Conservation (phyloP, 495 filamentous ascomycete genomes). For the Thozetella sp. region DNA sequence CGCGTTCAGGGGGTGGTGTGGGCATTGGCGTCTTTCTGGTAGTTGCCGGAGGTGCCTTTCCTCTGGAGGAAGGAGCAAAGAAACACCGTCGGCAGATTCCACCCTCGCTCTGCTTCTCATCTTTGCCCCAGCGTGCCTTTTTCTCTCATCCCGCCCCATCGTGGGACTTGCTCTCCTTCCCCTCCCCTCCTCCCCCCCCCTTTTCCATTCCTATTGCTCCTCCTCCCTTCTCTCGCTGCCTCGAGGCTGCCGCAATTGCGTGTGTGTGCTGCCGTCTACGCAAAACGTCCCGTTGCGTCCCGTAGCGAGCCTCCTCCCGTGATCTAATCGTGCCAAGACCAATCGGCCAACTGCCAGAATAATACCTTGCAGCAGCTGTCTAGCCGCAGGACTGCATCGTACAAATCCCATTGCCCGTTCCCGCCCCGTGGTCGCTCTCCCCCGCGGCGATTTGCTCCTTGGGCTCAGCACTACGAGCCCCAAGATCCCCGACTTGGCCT, state of each 20-base stretch:
- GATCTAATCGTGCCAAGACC: not conserved
- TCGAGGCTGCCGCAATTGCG: too few species aligned
- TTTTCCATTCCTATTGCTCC: not conserved
- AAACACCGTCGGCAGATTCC: not conserved
- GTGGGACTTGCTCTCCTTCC: too few species aligned
- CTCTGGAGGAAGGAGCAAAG: not conserved
- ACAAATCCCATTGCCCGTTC: slow-evolving; percentile 21
- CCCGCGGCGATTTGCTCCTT: slow-evolving; percentile 17
- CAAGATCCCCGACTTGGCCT: not conserved
- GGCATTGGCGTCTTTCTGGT: not conserved
- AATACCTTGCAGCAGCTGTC: slow-evolving; percentile 3
- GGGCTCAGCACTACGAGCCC: too few species aligned
- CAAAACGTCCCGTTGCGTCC: too few species aligned
- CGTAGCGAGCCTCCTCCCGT: not conserved
- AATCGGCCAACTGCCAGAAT: not conserved
- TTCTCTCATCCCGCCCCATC: too few species aligned
- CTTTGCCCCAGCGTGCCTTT: not conserved
- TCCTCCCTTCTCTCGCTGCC: too few species aligned
- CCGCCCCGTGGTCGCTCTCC: slow-evolving; percentile 21
- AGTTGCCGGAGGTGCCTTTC: not conserved
- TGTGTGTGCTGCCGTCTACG: too few species aligned
- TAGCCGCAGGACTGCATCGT: slow-evolving; percentile 13
- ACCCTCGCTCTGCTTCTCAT: not conserved
- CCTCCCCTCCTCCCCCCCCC: too few species aligned
- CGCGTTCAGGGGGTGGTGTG: not conserved